Evolutionary conservation across 106 monocot species (phyloP).

Genomic region (Platanthera guangdongensis): DNA sequence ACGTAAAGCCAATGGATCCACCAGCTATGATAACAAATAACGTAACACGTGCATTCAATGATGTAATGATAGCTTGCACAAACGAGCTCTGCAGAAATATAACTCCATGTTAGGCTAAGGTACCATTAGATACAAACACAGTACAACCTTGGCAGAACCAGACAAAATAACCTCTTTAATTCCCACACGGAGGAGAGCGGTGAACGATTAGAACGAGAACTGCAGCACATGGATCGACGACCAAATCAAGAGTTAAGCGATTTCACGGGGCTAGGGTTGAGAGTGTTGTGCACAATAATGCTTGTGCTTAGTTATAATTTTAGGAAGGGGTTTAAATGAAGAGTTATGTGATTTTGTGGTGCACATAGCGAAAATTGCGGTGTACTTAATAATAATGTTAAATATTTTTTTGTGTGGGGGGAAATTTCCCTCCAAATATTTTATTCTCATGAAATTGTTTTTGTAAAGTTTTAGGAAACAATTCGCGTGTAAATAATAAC

Average conservation of each 20-base stretch:
- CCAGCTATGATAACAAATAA: conserved; percentile 84
- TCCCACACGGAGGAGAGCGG: conserved; percentile 66
- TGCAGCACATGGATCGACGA: conserved; percentile 86
- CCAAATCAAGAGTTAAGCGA: conserved; percentile 49
- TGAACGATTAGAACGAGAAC: conserved; percentile 66
- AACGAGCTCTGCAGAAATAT: conserved; percentile 55
- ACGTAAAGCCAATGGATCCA: conserved; percentile 81
- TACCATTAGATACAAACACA: neutral
- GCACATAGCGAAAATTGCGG: too few species aligned
- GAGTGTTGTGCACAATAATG: too few species aligned
- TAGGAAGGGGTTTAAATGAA: too few species aligned
- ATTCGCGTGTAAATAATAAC: too few species aligned
- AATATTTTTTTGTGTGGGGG: too few species aligned
- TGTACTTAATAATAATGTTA: too few species aligned
- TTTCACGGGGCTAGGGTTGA: too few species aligned
- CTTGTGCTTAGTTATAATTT: too few species aligned
- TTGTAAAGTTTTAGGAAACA: too few species aligned
- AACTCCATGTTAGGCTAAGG: neutral
- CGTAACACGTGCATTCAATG: conserved; percentile 71
- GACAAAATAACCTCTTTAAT: conserved; percentile 67
- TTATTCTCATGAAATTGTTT: too few species aligned
- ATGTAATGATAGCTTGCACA: conserved; percentile 62
- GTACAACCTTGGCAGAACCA: neutral
- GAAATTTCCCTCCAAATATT: too few species aligned
- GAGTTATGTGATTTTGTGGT: too few species aligned